phyloP scores from a whole-genome alignment of 2,329 filamentous ascomycete genomes.

The Pochonia chlamydosporia region DNA sequence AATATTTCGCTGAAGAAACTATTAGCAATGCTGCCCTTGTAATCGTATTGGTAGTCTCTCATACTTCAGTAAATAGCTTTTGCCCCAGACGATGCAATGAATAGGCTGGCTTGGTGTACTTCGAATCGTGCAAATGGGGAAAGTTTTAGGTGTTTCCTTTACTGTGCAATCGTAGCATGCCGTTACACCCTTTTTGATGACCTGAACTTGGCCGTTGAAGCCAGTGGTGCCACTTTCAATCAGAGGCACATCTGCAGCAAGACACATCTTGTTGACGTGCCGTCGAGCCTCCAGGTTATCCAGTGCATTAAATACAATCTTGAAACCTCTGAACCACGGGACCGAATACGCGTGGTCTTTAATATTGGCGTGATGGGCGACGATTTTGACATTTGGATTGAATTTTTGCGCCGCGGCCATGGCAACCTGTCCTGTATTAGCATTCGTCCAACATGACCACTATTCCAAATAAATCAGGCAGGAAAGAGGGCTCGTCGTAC shows the following conservation, averaged over 20 bases:
- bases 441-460: background rate
- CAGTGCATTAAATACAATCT: conserved; percentile 89
- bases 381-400: conserved; percentile 80
- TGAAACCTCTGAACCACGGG: conserved; percentile 79
- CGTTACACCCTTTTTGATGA: conserved; percentile 85
- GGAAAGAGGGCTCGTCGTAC: conserved; percentile 47
- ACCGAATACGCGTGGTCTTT: conserved; percentile 84
- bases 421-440: conserved; percentile 58
- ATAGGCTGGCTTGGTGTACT: conserved; percentile 95
- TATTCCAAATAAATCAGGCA: too few relatives aligned
- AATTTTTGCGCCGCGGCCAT: conserved; percentile 88
- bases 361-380: conserved; percentile 91
- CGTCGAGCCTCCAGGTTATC: conserved; percentile 92
- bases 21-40: background rate
- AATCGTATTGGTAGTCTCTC: conserved; percentile 19
- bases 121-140: conserved; percentile 94
- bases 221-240: conserved; percentile 97
- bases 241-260: conserved; percentile 82
- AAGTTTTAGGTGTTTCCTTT: conserved; percentile 87
- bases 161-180: conserved; percentile 94
- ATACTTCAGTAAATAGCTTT: conserved; percentile 83
- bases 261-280: conserved; percentile 96
- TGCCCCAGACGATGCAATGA: conserved; percentile 98
- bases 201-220: conserved; percentile 95
- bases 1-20: conserved; percentile 62